Evolutionary conservation across 495 filamentous ascomycete genomes (phyloP), one percentile per base, ranked within the genome.

Genomic region (Penicillium psychrofluorescens): DNA sequence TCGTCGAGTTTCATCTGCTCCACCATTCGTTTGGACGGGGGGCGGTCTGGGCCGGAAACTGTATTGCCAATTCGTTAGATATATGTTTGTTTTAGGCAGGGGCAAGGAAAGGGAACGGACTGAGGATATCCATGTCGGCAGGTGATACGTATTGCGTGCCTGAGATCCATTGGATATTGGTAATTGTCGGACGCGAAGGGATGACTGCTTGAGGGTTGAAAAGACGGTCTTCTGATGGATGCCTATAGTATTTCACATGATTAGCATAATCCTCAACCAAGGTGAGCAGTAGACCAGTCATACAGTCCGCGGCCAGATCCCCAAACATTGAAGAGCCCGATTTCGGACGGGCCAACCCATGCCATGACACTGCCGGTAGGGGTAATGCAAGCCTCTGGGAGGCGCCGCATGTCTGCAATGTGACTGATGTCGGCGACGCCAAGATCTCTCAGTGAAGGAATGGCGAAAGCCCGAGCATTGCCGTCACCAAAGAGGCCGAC

Each of bases 91-190:
- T 28, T 6, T 10, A 6, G 6, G 34, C 11, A 35, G 35, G 38
- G 29, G 29, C 13, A 33, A 15, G 40, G 22, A 33, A 36, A 16
- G 2, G 14, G 36, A 14, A 63, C 66, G 38, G 62, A 74, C 71
- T 92, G 31, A 97, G 64, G 7, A 94, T 61, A 51, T 97, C 92
- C 67, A 98, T 79, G 59, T 98, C 94, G n/a, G 83, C 71, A 11
- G 88, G 83, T 12, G 86, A 86, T 30, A 98, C 72, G 48, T 95
- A 86, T 62, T 95, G 91, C 10, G 94, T 96, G 1, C 92, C 94
- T 0, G 90, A 82, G 33, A 98, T 88, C 92, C 92, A 98, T 61
- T 95, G 88, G 14, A 98, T 58, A 50, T 92, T 95, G 8, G 86
- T 90, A 37, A 98, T 98, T 1, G 90, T 95, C n/a, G 92, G 94